Base-by-base conservation (phyloP, 768 basidiomycete species). In the Tricholoma furcatifolium region DNA sequence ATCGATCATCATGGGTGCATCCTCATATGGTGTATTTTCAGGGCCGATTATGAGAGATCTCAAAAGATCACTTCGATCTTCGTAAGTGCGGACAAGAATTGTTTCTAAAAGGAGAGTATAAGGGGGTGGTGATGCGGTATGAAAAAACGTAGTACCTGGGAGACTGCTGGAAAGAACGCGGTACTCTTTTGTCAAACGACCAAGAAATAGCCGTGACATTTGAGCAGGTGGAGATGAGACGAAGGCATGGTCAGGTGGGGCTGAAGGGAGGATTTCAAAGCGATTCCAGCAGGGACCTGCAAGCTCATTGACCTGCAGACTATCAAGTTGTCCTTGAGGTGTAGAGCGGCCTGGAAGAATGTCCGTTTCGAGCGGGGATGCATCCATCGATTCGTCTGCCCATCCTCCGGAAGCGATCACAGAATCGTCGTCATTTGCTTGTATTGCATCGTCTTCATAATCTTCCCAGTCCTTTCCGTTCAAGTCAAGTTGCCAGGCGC, bases 1-100 rank as follows among this genome's bases (percentile, higher is more conserved):
- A 69, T 98, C 94, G 51, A 97, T 96, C 21, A 97, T 86, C 69
- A 96, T 95, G 0, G 94, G 95, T 17, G 92, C 91, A 67, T 95
- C 88, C 67, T 91, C 83, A 60, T 96, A 97, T n/a, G 94, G 94
- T 8, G 95, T 97, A 58, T 93, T 94, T 61, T 88, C 84, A 52
- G 93, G 92, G 3, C 94, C 94, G 57, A 98, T 85, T 54, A 98
- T 98, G 44, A 98, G 76, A 63, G 81, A 89, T 30, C 94, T 83
- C 55, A 97, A 69, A 34, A 98, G 78, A 72, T 98, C 94, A 40
- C 83, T 76, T 23, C 94, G 83, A 66, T 96, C 88, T 67, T 97
- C 94, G 64, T 90, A 98, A 21, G 88, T 87, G 52, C 93, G 84
- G 43, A 98, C 91, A 48, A 96, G 63, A 59, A 98, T 94, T 12